Evolutionary conservation across 345 rosid species (phyloP).

Genomic region (Geranium brycei): DNA sequence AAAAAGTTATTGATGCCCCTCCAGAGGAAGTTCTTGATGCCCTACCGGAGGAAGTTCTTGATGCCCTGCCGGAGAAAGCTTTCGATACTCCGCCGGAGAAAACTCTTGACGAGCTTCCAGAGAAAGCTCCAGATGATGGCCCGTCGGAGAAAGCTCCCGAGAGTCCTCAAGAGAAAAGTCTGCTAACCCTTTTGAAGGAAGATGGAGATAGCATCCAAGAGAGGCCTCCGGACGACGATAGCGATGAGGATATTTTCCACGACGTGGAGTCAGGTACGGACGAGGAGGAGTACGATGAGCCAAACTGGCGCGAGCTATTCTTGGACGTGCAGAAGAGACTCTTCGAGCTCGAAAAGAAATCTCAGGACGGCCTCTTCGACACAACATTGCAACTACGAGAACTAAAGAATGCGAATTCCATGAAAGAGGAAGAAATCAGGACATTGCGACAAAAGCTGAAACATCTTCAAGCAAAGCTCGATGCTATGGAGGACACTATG

Average conservation of each 20-base stretch:
- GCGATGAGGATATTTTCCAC: background rate
- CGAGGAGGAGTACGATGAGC: slow-evolving; percentile 27
- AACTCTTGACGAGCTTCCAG: background rate
- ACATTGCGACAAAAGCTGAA: slow-evolving; percentile 44
- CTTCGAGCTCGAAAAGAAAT: slow-evolving; percentile 26
- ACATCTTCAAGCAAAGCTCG: slow-evolving; percentile 42
- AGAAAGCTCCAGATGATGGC: background rate
- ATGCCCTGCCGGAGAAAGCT: background rate
- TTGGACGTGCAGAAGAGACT: slow-evolving; percentile 69
- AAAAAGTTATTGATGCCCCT: no score
- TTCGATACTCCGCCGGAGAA: background rate
- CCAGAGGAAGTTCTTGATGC: background rate
- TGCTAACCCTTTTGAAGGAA: background rate
- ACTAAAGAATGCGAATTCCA: slow-evolving; percentile 36
- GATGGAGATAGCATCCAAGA: background rate
- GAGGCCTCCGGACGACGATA: background rate
- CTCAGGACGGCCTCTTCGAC: slow-evolving; percentile 21
- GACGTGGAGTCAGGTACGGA: background rate
- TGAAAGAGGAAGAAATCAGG: slow-evolving; percentile 67
- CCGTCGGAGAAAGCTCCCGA: background rate
- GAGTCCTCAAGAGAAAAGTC: background rate
- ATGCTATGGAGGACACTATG: slow-evolving; percentile 17
- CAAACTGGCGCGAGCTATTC: slow-evolving; percentile 66
- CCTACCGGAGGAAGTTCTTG: background rate
- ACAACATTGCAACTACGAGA: slow-evolving; percentile 25